Percentiles rank a stretch among this genome's conserved stretches.
Conservation (phyloP, 2,329 filamentous ascomycete species). For the Colletotrichum chrysophilum region DNA sequence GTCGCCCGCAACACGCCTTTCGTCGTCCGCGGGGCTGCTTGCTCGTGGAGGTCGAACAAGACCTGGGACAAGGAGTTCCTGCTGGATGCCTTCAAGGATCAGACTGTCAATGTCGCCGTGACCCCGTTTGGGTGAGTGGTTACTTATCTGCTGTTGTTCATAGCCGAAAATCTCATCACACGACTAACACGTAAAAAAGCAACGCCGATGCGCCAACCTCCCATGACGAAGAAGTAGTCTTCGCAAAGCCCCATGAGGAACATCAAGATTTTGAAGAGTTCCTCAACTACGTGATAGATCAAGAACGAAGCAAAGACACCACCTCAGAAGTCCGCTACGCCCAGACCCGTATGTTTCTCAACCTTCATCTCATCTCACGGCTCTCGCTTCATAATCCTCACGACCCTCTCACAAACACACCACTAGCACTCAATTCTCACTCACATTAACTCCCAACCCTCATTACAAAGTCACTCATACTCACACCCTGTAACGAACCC, state of each 20-base stretch:
- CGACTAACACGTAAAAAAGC: constrained; percentile 26
- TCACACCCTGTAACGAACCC: background rate
- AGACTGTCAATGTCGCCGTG: constrained; percentile 75
- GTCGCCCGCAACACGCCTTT: constrained; percentile 79
- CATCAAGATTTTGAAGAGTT: constrained; percentile 67
- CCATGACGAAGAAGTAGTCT: constrained; percentile 46
- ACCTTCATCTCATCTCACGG: background rate
- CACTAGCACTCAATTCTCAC: background rate
- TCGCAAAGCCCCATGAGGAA: constrained; percentile 77
- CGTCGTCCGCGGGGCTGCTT: constrained; percentile 68
- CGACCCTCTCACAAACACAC: background rate
- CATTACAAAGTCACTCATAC: background rate
- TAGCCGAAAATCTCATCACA: background rate
- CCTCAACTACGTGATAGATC: constrained; percentile 60
- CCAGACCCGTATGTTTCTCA: constrained; percentile 65
- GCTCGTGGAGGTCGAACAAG: constrained; percentile 65
- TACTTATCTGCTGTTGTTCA: background rate
- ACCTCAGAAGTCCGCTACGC: constrained; percentile 68
- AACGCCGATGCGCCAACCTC: constrained; percentile 60
- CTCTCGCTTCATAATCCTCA: background rate
- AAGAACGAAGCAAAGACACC: constrained; percentile 28
- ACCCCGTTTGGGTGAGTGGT: constrained; percentile 70
- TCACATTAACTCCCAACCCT: background rate
- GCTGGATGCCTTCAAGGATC: constrained; percentile 54
- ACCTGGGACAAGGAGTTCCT: constrained; percentile 70